These are phyloP conservation scores for Candida gorgasii DNA, from an alignment of 805 yeast species.

Conservation along the genomic window DNA sequence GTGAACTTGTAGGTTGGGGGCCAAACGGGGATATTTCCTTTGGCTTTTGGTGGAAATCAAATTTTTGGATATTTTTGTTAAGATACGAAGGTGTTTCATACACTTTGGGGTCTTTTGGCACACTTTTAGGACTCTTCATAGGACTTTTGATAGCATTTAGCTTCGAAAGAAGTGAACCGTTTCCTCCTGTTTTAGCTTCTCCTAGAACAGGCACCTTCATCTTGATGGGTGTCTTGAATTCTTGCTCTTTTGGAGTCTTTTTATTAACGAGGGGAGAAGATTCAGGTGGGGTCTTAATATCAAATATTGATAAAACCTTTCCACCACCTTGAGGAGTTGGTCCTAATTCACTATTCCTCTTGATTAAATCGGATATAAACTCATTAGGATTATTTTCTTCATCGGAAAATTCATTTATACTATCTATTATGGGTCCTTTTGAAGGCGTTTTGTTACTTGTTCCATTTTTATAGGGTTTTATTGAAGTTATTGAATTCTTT, in stretches of 20 bases:
- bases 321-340: constrained; percentile 90
- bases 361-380: background rate
- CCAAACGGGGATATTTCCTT: constrained; percentile 8
- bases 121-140: constrained; percentile 14
- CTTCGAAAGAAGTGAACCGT: constrained; percentile 14
- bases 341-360: constrained; percentile 52
- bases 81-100: constrained; percentile 27
- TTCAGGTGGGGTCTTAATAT: constrained; percentile 49
- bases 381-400: constrained; percentile 6
- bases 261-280: constrained; percentile 38
- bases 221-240: constrained; percentile 40
- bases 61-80: constrained; percentile 16
- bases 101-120: background rate
- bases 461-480: background rate
- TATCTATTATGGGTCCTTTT: constrained; percentile 5
- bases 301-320: constrained; percentile 71
- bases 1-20: constrained; percentile 6
- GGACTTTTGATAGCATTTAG: constrained; percentile 11
- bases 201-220: too few species aligned
- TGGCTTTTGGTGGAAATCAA: constrained; percentile 8
- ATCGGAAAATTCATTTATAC: constrained; percentile 8
- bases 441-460: background rate
- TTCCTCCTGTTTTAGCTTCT: background rate
- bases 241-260: background rate
- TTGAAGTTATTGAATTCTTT: too few species aligned